Evolutionary conservation across 495 filamentous ascomycete species (phyloP).

Genomic region (Chlorociboria aeruginascens): DNA sequence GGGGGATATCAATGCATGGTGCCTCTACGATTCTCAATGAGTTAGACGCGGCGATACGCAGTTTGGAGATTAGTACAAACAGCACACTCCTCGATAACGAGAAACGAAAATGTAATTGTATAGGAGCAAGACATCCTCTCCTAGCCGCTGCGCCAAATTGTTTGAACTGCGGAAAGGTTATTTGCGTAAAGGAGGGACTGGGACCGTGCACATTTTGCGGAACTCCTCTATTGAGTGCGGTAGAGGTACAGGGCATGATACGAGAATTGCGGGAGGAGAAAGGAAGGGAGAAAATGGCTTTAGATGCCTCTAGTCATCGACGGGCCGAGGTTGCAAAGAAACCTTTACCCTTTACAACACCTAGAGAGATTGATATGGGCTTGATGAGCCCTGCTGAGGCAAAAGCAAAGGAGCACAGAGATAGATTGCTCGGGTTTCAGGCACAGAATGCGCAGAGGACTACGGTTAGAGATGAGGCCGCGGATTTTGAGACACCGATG

Average conservation of each 20-base stretch:
- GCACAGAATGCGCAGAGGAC: conserved; percentile 80
- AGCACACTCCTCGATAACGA: conserved; percentile 23
- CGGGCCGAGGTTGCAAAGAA: conserved; percentile 45
- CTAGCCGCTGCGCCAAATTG: conserved; percentile 86
- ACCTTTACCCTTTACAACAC: conserved; percentile 34
- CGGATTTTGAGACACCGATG: conserved; percentile 74
- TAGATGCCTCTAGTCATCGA: conserved; percentile 55
- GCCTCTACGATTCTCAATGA: conserved; percentile 65
- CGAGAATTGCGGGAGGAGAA: conserved; percentile 75
- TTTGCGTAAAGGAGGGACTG: conserved; percentile 87
- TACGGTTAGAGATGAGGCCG: conserved; percentile 82
- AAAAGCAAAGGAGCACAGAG: conserved; percentile 64
- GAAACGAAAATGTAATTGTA: conserved; percentile 66
- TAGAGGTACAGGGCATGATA: conserved; percentile 76
- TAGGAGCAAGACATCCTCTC: conserved; percentile 72
- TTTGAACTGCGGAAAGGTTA: conserved; percentile 86
- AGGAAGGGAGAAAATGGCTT: conserved; percentile 70
- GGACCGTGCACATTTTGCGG: conserved; percentile 92
- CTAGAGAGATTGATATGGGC: conserved; percentile 11
- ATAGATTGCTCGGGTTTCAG: conserved; percentile 74
- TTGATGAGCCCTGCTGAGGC: conserved; percentile 31
- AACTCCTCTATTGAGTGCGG: conserved; percentile 52
- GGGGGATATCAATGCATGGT: conserved; percentile 66
- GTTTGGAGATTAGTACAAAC: conserved; percentile 81
- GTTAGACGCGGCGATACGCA: conserved; percentile 82